A percentile compares a stretch with the other conserved stretches of the same genome.
phyloP scores from a whole-genome alignment of 2,329 filamentous ascomycete genomes.

The Teratosphaeriaceae sp. region DNA sequence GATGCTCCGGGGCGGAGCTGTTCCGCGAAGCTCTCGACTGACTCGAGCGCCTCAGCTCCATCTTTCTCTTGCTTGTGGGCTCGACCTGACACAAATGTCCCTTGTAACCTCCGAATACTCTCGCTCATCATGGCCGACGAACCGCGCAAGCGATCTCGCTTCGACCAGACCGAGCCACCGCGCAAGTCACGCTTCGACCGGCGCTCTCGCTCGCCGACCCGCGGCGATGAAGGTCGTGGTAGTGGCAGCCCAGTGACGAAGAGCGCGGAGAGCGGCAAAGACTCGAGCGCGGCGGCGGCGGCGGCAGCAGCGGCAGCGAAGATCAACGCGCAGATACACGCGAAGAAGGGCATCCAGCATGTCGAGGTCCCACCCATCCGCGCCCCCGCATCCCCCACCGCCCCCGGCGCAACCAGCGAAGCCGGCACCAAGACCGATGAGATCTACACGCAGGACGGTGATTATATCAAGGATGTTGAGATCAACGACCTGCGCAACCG shows the following conservation, averaged over 20 bases:
- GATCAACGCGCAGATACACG: constrained; percentile 36
- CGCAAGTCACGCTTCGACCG: constrained; percentile 76
- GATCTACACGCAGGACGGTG: constrained; percentile 91
- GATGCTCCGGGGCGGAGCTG: too few relatives aligned
- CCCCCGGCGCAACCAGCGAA: constrained; percentile 44
- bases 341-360: constrained; percentile 74
- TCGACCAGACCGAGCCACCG: constrained; percentile 79
- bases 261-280: constrained; percentile 46
- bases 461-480: constrained; percentile 98
- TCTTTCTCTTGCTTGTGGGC: too few relatives aligned
- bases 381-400: too few relatives aligned
- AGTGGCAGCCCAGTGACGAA: constrained; percentile 70
- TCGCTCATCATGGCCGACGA: constrained; percentile 77
- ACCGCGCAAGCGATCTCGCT: constrained; percentile 70
- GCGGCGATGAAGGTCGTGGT: constrained; percentile 62
- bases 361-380: constrained; percentile 79
- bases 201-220: constrained; percentile 59
- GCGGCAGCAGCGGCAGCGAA: constrained; percentile 68
- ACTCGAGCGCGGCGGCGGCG: constrained; percentile 46
- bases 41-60: too few relatives aligned
- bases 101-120: too few relatives aligned
- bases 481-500: constrained; percentile 96
- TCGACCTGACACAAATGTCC: too few relatives aligned
- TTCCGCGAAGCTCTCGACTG: too few relatives aligned
- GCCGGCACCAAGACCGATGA: constrained; percentile 67